These are phyloP conservation scores for Drechslerella coelobrocha DNA, from an alignment of 2,329 filamentous ascomycete species.

Conservation along the genomic window DNA sequence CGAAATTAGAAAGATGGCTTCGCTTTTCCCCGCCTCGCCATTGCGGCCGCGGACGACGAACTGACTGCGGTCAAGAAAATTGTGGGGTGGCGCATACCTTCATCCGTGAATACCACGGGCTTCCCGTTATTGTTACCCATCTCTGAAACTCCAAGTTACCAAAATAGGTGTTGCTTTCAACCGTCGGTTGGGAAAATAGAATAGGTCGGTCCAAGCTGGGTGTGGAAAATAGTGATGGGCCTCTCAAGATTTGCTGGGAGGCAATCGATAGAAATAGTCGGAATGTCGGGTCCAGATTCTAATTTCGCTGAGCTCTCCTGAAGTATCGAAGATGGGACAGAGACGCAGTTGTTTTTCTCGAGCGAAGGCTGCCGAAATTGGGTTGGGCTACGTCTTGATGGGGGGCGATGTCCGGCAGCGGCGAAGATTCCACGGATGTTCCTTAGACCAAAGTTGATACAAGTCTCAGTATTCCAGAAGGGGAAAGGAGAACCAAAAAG, in stretches of 20 bases:
- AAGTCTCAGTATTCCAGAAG: constrained; percentile 6
- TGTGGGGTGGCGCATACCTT: constrained; percentile 69
- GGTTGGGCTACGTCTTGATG: constrained; percentile 14
- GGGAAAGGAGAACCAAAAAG: constrained; percentile 7
- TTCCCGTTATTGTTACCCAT: constrained; percentile 64
- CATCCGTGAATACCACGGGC: constrained; percentile 87
- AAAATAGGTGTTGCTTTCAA: constrained; percentile 15
- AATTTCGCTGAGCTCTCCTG: background rate
- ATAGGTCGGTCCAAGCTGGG: constrained; percentile 8
- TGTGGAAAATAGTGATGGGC: constrained; percentile 11
- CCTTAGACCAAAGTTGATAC: constrained; percentile 11
- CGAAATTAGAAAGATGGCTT: constrained; percentile 51
- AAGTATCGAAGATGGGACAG: constrained; percentile 7
- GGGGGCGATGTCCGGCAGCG: constrained; percentile 28
- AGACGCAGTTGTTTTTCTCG: constrained; percentile 7
- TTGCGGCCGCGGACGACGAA: constrained; percentile 49
- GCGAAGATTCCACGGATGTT: constrained; percentile 28
- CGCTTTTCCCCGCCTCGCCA: constrained; percentile 48
- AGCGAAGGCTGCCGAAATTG: constrained; percentile 12
- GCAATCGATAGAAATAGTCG: background rate
- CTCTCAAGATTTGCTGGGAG: background rate
- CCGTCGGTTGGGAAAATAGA: constrained; percentile 18
- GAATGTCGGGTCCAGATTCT: background rate
- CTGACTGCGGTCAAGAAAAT: constrained; percentile 34
- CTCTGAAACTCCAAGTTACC: constrained; percentile 32